Evolutionary conservation across 1,284 basidiomycete genomes (phyloP).

Genomic region (Trichosporon faecale): DNA sequence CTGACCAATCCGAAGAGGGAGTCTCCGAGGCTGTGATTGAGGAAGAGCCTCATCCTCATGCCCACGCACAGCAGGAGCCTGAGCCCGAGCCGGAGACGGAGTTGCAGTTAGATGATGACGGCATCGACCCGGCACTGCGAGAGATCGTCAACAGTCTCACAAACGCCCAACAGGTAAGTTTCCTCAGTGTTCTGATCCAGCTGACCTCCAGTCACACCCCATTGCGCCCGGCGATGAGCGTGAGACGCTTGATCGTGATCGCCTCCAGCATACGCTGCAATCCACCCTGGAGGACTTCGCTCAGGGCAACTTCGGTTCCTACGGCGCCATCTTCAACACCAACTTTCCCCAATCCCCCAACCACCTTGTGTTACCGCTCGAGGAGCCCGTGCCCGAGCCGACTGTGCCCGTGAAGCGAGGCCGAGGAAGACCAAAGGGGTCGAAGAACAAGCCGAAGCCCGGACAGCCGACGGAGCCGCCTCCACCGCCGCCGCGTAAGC

Average conservation of each 20-base stretch:
- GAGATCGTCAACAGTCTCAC: conserved; percentile 50
- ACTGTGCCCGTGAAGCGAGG: conserved; percentile 28
- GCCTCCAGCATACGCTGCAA: conserved; percentile 38
- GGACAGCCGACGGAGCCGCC: conserved; percentile 15
- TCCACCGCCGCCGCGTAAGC: conserved; percentile 23
- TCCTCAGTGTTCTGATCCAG: neutral
- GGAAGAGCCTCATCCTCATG: conserved; percentile 4
- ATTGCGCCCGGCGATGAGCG: conserved; percentile 30
- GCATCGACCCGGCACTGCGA: conserved; percentile 46
- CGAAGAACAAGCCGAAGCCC: conserved; percentile 45
- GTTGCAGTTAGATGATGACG: conserved; percentile 33
- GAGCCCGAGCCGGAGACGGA: conserved; percentile 12
- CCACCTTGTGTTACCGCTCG: conserved; percentile 16
- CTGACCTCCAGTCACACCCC: conserved; percentile 22
- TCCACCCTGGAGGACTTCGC: conserved; percentile 40
- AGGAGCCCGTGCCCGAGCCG: neutral
- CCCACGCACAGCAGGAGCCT: neutral
- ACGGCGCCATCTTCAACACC: conserved; percentile 25
- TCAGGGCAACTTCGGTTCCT: conserved; percentile 19
- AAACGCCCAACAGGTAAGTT: conserved; percentile 44
- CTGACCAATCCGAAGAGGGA: neutral
- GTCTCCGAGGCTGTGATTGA: neutral
- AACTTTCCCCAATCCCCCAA: conserved; percentile 24
- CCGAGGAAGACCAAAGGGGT: conserved; percentile 45
- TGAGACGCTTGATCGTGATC: conserved; percentile 36